Conservation (phyloP, 768 basidiomycete species). For the Leccinum disarticulatum region DNA sequence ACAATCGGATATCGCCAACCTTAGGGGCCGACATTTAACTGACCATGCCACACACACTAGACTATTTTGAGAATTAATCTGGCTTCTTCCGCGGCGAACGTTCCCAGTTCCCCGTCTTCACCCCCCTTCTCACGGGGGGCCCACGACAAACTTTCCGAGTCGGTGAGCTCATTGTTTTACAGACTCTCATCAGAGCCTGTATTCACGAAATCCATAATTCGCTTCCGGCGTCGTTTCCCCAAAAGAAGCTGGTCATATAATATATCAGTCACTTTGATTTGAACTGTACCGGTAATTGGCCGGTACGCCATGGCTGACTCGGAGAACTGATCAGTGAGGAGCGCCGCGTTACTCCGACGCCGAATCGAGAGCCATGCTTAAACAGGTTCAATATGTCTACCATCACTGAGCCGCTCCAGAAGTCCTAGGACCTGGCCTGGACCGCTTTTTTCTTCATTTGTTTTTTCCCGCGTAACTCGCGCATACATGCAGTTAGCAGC, state of each 20-base stretch:
- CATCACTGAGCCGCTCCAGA: too few species aligned
- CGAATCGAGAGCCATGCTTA: too few species aligned
- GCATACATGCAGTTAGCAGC: background rate
- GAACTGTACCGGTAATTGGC: background rate
- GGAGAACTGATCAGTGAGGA: background rate
- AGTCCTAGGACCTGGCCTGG: too few species aligned
- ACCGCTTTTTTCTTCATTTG: too few species aligned
- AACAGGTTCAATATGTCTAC: too few species aligned
- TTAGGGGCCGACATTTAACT: constrained; percentile 1
- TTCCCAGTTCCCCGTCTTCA: constrained; percentile 14
- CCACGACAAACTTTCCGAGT: background rate
- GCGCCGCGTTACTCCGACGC: background rate
- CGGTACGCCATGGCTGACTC: too few species aligned
- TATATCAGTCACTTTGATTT: background rate
- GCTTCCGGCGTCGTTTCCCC: background rate
- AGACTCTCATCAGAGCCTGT: background rate
- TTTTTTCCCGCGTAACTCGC: background rate
- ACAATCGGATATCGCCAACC: background rate
- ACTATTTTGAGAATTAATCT: constrained; percentile 13
- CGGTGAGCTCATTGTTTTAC: background rate
- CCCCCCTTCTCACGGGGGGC: constrained; percentile 14
- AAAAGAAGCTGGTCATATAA: constrained; percentile 1
- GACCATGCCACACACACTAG: constrained; percentile 16
- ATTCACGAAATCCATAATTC: background rate
- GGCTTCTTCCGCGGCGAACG: constrained; percentile 1